Base-by-base conservation (phyloP, 345 rosid species). In the Geranium brycei region DNA sequence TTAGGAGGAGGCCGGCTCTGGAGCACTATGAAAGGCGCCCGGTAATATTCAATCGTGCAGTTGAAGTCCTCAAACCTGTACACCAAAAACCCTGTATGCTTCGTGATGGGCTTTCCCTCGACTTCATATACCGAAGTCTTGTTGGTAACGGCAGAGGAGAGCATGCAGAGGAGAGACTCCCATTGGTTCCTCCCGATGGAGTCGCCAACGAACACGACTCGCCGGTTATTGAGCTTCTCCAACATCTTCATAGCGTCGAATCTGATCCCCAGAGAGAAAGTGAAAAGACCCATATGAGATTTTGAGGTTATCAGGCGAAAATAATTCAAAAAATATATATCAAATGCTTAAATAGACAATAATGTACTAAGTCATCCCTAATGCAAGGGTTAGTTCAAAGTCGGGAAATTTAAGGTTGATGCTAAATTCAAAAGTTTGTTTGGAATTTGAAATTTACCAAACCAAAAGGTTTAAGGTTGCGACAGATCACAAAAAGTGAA, bases 101-200 rank as follows among this genome's bases (percentile, higher is more conserved):
- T 91, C 15, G 96, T 85, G 58, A 91, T 91, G 13, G 95, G 89
- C 69, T 66, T 84, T 7, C 91, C 88, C 59, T 91, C 84, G 77
- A 87, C 95, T 87, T 91, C 98, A 62, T 85, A 91, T 56, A 89
- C 77, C 0, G 83, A 85, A 58, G 70, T 74, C 69, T 84, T 77
- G 60, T 83, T 69, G 19, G 81, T 66, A 56, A 91, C 67, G 1
- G 73, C 91, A 73, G 93, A 87, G 69, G 98, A 79, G 31, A 91
- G 73, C 85, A 91, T 64, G 78, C 98, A 91, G 58, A 91, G 80
- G 63, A 91, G 82, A 17, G 96, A 91, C 78, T 91, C 98, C 95
- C 95, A 91, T 61, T 91, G 96, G 76, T 91, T 91, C 75, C 98
- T 85, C 63, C 98, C 98, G 0, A 91, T 84, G 0, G 98, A 92